Evolutionary conservation across 1,284 basidiomycete species (phyloP), one percentile per base, ranked within the genome.

Genomic region (Boletellus sp.): DNA sequence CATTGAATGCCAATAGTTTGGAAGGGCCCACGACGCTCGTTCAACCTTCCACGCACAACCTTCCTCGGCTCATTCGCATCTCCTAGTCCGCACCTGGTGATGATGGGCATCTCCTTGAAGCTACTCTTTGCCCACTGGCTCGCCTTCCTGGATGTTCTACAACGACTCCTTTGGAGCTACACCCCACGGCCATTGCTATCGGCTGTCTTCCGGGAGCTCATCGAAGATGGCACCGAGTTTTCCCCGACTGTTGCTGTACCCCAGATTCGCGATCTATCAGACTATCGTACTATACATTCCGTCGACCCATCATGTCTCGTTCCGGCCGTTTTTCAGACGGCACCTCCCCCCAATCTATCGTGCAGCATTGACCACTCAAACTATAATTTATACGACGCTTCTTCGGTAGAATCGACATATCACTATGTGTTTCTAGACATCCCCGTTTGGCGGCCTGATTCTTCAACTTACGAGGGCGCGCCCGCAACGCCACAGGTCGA

Each of bases 121-220:
- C 4, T 45, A 24, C 53, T 64, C 15, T 21, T 60, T 18, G 49
- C 22, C 6, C 57, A 64, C 30, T 60, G 58, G 49, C n/a, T 60
- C 30, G 16, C 58, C 26, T 41, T 64, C 22, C 41, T 60, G 12
- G 37, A 47, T 40, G 36, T 18, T 28, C 13, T 60, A 7, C 61
- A 51, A 38, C 51, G 22, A 4, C 38, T 58, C 35, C 38, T 60
- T 19, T 47, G 35, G 48, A 37, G 42, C 39, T 32, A 50, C 35
- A 26, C 48, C 8, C 57, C 59, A 1, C 57, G n/a, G 41, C 50
- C 47, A 8, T 42, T 52, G 13, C 30, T 62, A 32, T 60, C 58
- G 12, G 36, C 51, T 28, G 6, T 49, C 19, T 42, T 47, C 42
- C 46, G 41, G 13, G 13, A 11, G 18, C 46, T 47, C 41, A 50